Percentiles rank a stretch among this genome's conserved stretches.
Conservation (phyloP, 176 grass and related monocot genomes). For the Leersia perrieri region DNA sequence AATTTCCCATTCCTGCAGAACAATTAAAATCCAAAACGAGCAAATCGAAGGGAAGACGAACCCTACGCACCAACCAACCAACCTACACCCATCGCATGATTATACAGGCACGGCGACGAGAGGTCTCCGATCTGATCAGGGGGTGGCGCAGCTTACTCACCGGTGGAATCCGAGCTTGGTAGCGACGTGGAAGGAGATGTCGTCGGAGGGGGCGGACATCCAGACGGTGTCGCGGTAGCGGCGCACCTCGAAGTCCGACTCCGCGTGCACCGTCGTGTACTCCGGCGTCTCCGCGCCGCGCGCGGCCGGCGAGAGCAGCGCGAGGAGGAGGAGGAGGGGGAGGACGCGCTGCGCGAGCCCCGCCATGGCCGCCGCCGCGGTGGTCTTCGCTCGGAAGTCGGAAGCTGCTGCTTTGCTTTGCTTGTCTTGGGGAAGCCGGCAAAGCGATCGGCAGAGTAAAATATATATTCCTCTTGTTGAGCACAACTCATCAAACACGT, state of each 20-base stretch:
- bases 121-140: not conserved
- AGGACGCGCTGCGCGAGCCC: not conserved
- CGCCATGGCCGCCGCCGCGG: slow-evolving; percentile 5
- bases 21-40: not conserved
- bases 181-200: slow-evolving; percentile 73
- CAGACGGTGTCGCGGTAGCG: slow-evolving; percentile 66
- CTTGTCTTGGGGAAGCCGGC: not conserved
- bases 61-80: too few relatives aligned
- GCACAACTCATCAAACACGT: too few relatives aligned
- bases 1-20: not conserved
- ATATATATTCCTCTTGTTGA: too few relatives aligned
- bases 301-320: slow-evolving; percentile 11
- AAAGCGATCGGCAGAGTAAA: not conserved
- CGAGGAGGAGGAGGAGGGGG: not conserved
- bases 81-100: not conserved
- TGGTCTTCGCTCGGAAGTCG: not conserved
- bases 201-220: slow-evolving; percentile 77
- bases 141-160: slow-evolving; percentile 30
- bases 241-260: slow-evolving; percentile 89
- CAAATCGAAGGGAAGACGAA: not conserved
- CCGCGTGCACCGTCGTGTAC: slow-evolving; percentile 69
- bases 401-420: not conserved
- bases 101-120: not conserved
- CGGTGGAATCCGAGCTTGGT: slow-evolving; percentile 85
- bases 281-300: slow-evolving; percentile 61